Evolutionary conservation across 768 basidiomycete genomes (phyloP).

Genomic region (Rhizopogon vinicolor): DNA sequence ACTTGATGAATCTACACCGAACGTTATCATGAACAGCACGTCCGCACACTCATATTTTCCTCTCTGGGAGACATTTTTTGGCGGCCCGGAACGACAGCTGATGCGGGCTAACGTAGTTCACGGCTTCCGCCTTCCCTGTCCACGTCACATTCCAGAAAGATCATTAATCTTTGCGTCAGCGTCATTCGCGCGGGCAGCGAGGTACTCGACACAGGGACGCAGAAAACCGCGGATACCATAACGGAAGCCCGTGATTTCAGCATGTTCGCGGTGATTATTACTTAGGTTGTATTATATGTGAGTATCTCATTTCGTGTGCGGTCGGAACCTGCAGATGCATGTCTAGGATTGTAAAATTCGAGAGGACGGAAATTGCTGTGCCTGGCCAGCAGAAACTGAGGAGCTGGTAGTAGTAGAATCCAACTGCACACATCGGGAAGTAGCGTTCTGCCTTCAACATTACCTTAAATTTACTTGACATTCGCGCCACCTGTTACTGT

Average conservation of each 20-base stretch:
- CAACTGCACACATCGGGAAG: background rate
- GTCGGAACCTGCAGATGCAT: background rate
- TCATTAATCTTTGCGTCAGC: slow-evolving; percentile 6
- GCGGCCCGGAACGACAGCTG: slow-evolving; percentile 4
- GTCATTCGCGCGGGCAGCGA: slow-evolving; percentile 14
- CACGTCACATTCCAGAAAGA: slow-evolving; percentile 13
- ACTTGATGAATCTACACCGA: background rate
- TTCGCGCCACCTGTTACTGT: slow-evolving; percentile 5
- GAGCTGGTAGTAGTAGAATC: background rate
- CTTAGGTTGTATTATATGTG: background rate
- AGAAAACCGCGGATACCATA: slow-evolving; percentile 12
- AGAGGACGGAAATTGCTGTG: background rate
- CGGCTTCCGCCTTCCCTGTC: slow-evolving; percentile 7
- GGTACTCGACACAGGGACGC: slow-evolving; percentile 10
- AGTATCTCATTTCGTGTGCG: background rate
- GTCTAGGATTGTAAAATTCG: background rate
- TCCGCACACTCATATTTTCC: background rate
- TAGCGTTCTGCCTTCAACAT: too few relatives aligned
- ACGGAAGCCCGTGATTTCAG: background rate
- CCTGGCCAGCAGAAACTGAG: background rate
- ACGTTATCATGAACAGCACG: background rate
- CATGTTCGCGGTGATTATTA: background rate
- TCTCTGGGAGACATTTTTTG: slow-evolving; percentile 13
- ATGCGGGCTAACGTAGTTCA: slow-evolving; percentile 12
- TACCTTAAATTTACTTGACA: background rate